These are phyloP conservation scores for Camellia sinensis DNA, from an alignment of 148 eudicot species.

Conservation along the genomic window DNA sequence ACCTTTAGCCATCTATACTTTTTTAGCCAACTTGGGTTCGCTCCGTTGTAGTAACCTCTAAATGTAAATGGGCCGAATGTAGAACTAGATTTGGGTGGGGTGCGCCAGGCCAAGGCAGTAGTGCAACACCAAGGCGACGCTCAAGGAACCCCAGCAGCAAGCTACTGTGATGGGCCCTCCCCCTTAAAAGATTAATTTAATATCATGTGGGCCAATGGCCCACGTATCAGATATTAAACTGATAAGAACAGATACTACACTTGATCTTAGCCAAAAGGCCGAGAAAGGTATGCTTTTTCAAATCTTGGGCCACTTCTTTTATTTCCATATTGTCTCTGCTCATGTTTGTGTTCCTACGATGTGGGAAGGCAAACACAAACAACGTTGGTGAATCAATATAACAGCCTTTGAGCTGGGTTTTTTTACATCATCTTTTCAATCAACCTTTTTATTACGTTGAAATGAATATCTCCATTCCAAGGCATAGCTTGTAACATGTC, in stretches of 20 bases:
- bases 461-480: too few species aligned
- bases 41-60: too few species aligned
- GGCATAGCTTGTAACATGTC: too few species aligned
- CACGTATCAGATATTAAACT: constrained; percentile 60
- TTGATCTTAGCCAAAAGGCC: constrained; percentile 67
- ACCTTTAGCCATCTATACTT: too few species aligned
- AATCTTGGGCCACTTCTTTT: background rate
- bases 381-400: too few species aligned
- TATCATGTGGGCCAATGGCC: constrained; percentile 29
- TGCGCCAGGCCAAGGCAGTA: background rate
- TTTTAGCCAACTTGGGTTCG: too few species aligned
- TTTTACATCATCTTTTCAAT: too few species aligned
- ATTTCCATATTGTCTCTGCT: background rate
- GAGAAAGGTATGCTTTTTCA: constrained; percentile 39
- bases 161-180: background rate
- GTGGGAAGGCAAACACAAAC: background rate
- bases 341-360: background rate
- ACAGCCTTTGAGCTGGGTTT: too few species aligned
- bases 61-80: too few species aligned
- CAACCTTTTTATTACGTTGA: too few species aligned
- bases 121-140: constrained; percentile 7
- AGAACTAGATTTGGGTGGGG: background rate
- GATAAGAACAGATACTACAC: constrained; percentile 65
- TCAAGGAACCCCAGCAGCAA: background rate
- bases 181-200: constrained; percentile 23